These are phyloP conservation scores for Paratinospora sagittata DNA, from an alignment of 164 flowering plant genomes.

Conservation along the genomic window DNA sequence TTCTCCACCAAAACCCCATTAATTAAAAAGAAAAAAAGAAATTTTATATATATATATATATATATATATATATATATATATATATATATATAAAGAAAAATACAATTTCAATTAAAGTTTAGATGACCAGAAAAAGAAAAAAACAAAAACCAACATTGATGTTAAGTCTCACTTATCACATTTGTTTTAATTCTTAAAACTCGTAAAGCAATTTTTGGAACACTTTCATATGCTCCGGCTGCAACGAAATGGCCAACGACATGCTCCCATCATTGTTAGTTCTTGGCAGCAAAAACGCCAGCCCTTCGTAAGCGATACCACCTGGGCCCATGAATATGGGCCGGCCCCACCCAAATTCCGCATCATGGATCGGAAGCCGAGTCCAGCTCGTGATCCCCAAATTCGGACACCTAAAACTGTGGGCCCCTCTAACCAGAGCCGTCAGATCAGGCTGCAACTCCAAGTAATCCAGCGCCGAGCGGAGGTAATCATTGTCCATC, in stretches of 20 bases:
- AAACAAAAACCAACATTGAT: no score
- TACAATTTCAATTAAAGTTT: not conserved
- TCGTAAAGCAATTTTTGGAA: conserved; percentile 40
- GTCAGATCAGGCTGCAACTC: conserved; percentile 54
- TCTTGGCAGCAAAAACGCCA: conserved; percentile 45
- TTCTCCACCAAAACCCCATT: no score
- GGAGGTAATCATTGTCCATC: conserved; percentile 55
- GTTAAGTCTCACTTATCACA: no score
- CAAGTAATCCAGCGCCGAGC: conserved; percentile 62
- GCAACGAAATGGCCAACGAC: conserved; percentile 43
- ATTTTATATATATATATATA: no score
- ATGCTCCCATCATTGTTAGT: conserved; percentile 44
- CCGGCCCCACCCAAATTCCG: conserved; percentile 56
- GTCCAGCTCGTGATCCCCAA: conserved; percentile 46
- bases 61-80: no score
- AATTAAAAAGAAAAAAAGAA: no score
- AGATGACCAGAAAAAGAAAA: no score
- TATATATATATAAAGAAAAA: not conserved
- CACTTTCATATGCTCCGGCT: conserved; percentile 38
- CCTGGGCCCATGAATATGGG: conserved; percentile 59
- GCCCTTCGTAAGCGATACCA: conserved; percentile 45
- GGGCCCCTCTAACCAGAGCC: conserved; percentile 48
- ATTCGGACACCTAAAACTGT: conserved; percentile 42
- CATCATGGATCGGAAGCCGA: conserved; percentile 25
- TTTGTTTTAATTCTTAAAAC: conserved; percentile 11